Base-by-base conservation (phyloP, 148 eudicot species). In the Persicaria tinctoria region DNA sequence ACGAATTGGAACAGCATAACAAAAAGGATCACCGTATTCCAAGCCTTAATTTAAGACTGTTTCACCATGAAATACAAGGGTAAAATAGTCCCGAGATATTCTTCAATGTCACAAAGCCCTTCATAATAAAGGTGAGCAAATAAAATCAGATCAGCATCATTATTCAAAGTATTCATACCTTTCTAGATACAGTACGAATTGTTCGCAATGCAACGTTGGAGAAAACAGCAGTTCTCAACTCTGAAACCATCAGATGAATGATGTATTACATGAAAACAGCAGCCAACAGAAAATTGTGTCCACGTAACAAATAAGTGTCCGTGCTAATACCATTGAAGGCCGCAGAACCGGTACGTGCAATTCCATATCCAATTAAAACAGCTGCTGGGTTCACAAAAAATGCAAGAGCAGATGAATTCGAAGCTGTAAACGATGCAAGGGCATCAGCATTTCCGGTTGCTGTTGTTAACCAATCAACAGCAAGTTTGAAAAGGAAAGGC, bases 151-250 rank as follows among this genome's bases (percentile, higher is more conserved):
- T 13, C 27, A 23, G 27, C 27, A 41, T 64, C 70, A 23, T 23
- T 23, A 23, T 23, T 23, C 27, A 23, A 23, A 41, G 17, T 38
- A 41, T 49, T 5, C 82, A 59, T 84, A 94, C 98, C 98, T 91
- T 86, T 77, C 90, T 84, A 41, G 98, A 91, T 60, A 94, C 89
- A 68, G 91, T 81, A 38, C 98, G 90, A 77, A 94, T 94, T 53
- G 98, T 91, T 70, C 98, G 85, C 76, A 91, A 74, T 75, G 98
- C 91, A 59, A 94, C 98, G 80, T 94, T 94, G 27, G 98, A 91
- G 79, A 94, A 94, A 73, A 94, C 91, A 76, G 98, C 98, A 81
- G 98, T 94, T 77, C 98, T 87, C 79, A 94, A 70, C 84, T 94
- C 98, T 94, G 83, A 72, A 83, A 66, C 50, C 64, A 79, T 71